A percentile compares a stretch with the other conserved stretches of the same genome.
These are phyloP conservation scores for Yamadazyma atmosphaerica DNA, from an alignment of 1,139 yeast species.

Conservation along the genomic window DNA sequence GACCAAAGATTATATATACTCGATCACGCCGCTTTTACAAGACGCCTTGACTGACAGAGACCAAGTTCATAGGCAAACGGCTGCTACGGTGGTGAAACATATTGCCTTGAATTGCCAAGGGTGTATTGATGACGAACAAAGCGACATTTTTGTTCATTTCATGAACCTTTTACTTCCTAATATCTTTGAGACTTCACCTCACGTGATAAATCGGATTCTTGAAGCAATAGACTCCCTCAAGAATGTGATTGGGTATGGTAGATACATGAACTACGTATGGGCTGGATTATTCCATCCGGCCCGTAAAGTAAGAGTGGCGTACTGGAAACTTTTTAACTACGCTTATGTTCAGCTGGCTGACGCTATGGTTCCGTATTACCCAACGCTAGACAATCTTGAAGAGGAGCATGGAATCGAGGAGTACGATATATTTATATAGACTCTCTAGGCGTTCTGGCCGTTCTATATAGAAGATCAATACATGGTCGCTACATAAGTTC, in stretches of 20 bases:
- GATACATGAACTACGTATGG: slow-evolving; percentile 75
- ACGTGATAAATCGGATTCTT: slow-evolving; percentile 78
- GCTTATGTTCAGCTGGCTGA: slow-evolving; percentile 77
- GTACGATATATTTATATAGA: slow-evolving; percentile 34
- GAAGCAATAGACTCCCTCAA: slow-evolving; percentile 82
- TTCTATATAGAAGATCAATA: no score
- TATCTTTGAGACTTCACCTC: slow-evolving; percentile 91
- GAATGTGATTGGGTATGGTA: slow-evolving; percentile 73
- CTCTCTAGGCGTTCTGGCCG: background rate
- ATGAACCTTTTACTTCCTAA: slow-evolving; percentile 80
- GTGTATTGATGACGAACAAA: slow-evolving; percentile 70
- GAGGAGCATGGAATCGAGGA: slow-evolving; percentile 32
- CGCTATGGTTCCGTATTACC: slow-evolving; percentile 81
- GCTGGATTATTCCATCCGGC: slow-evolving; percentile 95
- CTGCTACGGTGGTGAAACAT: slow-evolving; percentile 84
- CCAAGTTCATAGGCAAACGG: slow-evolving; percentile 92
- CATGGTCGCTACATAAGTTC: no score
- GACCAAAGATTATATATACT: slow-evolving; percentile 80
- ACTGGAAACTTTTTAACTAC: slow-evolving; percentile 81
- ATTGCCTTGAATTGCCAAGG: slow-evolving; percentile 82
- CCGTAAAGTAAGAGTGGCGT: slow-evolving; percentile 75
- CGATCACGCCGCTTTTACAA: slow-evolving; percentile 77
- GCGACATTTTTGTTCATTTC: slow-evolving; percentile 60
- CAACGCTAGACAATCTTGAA: slow-evolving; percentile 46
- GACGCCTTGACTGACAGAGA: slow-evolving; percentile 93